phyloP scores from a whole-genome alignment of 2,329 filamentous ascomycete species.

The Sporothrix phasma region DNA sequence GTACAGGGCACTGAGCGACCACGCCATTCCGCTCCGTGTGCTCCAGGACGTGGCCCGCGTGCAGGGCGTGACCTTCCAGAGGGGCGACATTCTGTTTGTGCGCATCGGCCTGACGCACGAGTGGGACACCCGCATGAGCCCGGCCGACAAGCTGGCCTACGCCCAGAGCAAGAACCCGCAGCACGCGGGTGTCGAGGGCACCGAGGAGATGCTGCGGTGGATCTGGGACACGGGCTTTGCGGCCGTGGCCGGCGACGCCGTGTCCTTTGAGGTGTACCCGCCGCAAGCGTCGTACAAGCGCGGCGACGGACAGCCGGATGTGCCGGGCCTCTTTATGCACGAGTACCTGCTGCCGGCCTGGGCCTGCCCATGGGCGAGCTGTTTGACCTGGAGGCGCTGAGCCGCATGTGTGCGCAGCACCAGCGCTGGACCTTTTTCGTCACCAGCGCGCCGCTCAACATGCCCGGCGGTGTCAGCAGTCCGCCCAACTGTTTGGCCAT shows the following conservation, averaged over 20 bases:
- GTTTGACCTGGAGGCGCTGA: constrained; percentile 15
- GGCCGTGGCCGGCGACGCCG: constrained; percentile 34
- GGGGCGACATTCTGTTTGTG: constrained; percentile 44
- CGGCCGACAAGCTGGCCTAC: constrained; percentile 22
- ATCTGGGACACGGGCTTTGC: constrained; percentile 38
- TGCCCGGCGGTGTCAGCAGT: constrained; percentile 15
- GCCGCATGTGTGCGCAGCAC: constrained; percentile 30
- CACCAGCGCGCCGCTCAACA: constrained; percentile 25
- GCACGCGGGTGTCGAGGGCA: constrained; percentile 32
- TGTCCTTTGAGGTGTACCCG: constrained; percentile 28
- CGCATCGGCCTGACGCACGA: constrained; percentile 38
- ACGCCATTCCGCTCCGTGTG: constrained; percentile 26
- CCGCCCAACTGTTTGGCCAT: constrained; percentile 18
- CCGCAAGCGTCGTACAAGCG: constrained; percentile 26
- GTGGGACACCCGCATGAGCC: constrained; percentile 33
- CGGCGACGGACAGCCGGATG: constrained; percentile 1
- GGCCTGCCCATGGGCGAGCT: constrained; percentile 16
- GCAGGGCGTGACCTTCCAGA: constrained; percentile 34
- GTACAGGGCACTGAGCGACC: constrained; percentile 28
- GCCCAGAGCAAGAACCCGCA: constrained; percentile 20
- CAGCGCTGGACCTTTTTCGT: constrained; percentile 42
- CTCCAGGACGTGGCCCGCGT: constrained; percentile 31
- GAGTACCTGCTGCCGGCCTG: constrained; percentile 15
- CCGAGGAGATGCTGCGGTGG: constrained; percentile 32
- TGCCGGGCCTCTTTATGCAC: constrained; percentile 19